Conservation (phyloP, 371 early-diverging fungal species). For the Mortierella sp. region DNA sequence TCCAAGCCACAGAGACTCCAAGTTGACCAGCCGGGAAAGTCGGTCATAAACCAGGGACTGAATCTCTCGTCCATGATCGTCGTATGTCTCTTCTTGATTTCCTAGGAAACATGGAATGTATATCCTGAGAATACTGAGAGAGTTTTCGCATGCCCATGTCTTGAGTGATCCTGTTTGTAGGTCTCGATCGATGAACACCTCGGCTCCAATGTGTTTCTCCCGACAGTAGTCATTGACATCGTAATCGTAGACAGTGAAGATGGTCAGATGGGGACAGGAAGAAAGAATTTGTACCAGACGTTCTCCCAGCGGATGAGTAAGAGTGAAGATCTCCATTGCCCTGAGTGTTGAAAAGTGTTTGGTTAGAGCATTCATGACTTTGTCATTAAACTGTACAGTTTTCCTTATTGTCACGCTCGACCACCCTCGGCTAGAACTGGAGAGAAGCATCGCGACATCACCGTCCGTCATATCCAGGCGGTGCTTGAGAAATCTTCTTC, state of each 20-base stretch:
- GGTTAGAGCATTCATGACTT: neutral
- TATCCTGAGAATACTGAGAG: constrained; percentile 5
- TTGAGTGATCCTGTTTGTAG: neutral
- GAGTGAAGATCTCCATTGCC: neutral
- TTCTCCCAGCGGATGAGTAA: neutral
- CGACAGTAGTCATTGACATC: neutral
- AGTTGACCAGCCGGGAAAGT: no score
- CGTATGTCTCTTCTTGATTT: no score
- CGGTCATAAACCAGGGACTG: no score
- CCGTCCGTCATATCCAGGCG: no score
- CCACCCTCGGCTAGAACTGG: no score
- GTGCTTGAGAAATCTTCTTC: no score
- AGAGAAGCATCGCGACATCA: neutral
- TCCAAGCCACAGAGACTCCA: no score
- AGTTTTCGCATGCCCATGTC: constrained; percentile 6
- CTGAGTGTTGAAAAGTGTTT: constrained; percentile 1
- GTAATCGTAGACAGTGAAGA: neutral
- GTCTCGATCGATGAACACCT: constrained; percentile 3
- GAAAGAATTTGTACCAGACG: neutral
- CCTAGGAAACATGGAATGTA: no score
- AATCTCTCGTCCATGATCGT: no score
- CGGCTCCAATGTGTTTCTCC: neutral
- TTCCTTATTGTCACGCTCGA: neutral
- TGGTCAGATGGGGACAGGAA: neutral
- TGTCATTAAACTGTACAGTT: neutral